Base-by-base conservation (phyloP, 768 basidiomycete genomes). In the Scleroderma citrinum region DNA sequence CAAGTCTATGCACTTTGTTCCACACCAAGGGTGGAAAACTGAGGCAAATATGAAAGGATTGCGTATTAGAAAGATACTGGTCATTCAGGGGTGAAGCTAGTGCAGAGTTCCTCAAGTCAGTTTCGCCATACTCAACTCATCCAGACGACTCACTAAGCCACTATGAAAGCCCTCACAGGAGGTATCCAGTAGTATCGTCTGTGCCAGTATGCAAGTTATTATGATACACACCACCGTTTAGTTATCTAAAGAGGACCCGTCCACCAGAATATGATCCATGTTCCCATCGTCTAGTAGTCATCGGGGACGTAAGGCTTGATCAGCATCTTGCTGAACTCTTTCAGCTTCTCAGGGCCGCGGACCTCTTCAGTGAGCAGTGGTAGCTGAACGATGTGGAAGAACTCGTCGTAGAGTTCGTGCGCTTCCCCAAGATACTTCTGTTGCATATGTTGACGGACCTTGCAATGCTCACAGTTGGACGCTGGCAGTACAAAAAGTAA, bases 301-400 rank as follows among this genome's bases (percentile, higher is more conserved):
- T 54, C 45, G 17, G 90, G 82, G 3, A 72, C 71, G 63, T 87
- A 93, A 3, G 92, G 89, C 58, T 82, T 76, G 38, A 93, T 82
- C 17, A 95, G 78, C 89, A 94, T 91, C 71, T 84, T 81, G 69
- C 90, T 92, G 63, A 97, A 97, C 63, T 90, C 85, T 60, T 85
- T 83, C 51, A 99, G 79, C 71, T 90, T 94, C 68, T 92, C 87
- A 0, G 92, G 90, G 5, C 96, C 96, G 59, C 96, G 80, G 4
- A 98, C 95, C 69, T 98, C 96, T 65, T 98, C 94, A 5, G 93
- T 96, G 47, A 98, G 80, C 31, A 99, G 71, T 2, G 96, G 96
- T 42, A 99, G 78, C 64, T 87, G 82, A 14, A 97, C 71, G 58
- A 99, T 96, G 67, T 99, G 93, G 83, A 98, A 99, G 66, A 95